phyloP scores from a whole-genome alignment of 352 stramenopile species.

The Albugo candida region DNA sequence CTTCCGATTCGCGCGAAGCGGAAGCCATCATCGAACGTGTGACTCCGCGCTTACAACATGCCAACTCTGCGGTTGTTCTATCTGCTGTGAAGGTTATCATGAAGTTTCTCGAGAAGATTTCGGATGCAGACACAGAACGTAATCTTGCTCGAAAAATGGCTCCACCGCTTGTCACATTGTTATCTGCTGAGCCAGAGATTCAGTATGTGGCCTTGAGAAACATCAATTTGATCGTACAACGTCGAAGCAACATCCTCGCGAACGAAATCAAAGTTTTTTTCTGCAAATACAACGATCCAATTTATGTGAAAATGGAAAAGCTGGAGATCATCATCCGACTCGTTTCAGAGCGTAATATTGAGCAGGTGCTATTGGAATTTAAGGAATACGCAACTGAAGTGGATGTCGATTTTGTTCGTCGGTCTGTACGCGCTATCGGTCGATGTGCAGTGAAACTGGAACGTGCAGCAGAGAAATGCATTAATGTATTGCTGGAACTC shows the following conservation, averaged over 20 bases:
- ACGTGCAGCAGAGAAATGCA: constrained; percentile 93
- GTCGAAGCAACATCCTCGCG: constrained; percentile 88
- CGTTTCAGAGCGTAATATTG: constrained; percentile 95
- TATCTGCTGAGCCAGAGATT: constrained; percentile 96
- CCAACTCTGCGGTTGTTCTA: constrained; percentile 97
- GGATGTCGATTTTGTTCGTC: constrained; percentile 97
- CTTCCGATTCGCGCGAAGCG: constrained; percentile 88
- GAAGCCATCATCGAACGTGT: constrained; percentile 98
- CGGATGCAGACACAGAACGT: constrained; percentile 83
- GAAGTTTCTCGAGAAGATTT: constrained; percentile 93
- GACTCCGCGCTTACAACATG: constrained; percentile 93
- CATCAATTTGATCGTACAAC: constrained; percentile 99
- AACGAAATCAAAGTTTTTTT: constrained; percentile 95
- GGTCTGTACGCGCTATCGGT: constrained; percentile 93
- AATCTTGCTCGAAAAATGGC: constrained; percentile 89
- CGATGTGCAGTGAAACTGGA: constrained; percentile 97
- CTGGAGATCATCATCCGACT: constrained; percentile 99
- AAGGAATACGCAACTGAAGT: constrained; percentile 99
- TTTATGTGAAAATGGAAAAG: constrained; percentile 97
- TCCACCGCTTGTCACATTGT: constrained; percentile 95
- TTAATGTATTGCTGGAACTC: constrained; percentile 95
- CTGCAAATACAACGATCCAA: constrained; percentile 99
- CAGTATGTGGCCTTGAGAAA: constrained; percentile 98
- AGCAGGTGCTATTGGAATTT: constrained; percentile 95
- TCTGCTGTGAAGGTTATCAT: constrained; percentile 94